These are phyloP conservation scores for Thelonectria olida DNA, from an alignment of 2,329 filamentous ascomycete species.

Conservation along the genomic window DNA sequence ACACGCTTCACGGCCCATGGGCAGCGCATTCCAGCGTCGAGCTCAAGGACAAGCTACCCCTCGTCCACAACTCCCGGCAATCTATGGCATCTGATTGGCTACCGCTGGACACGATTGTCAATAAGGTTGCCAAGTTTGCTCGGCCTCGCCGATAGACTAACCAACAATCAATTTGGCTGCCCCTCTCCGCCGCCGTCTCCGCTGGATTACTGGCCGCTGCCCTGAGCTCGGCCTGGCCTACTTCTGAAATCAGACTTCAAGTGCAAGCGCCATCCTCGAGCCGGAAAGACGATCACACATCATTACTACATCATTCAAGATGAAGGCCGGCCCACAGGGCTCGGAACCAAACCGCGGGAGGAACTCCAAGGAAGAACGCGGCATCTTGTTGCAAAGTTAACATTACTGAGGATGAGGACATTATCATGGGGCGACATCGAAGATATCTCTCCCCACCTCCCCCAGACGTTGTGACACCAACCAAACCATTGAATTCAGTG, in stretches of 20 bases:
- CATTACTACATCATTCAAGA: conserved; percentile 19
- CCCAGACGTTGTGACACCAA: conserved; percentile 24
- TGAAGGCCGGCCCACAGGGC: conserved; percentile 5
- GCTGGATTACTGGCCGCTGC: conserved; percentile 27
- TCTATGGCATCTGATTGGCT: conserved; percentile 29
- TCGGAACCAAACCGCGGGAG: no score
- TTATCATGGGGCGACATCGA: not conserved
- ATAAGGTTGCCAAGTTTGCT: conserved; percentile 40
- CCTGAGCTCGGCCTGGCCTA: conserved; percentile 27
- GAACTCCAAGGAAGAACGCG: no score
- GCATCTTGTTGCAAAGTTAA: not conserved
- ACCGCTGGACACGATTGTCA: conserved; percentile 8
- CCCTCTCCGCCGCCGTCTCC: conserved; percentile 23
- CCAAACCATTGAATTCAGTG: no score
- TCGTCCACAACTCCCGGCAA: conserved; percentile 22
- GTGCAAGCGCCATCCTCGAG: conserved; percentile 10
- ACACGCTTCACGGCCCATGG: no score
- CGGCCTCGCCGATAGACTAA: conserved; percentile 40
- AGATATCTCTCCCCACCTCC: conserved; percentile 13
- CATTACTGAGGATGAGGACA: not conserved
- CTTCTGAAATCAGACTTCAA: conserved; percentile 30
- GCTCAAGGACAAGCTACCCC: conserved; percentile 25
- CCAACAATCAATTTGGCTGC: conserved; percentile 19
- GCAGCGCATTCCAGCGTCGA: conserved; percentile 40
- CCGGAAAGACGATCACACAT: conserved; percentile 12